Conservation (phyloP, 2,329 filamentous ascomycete genomes). For the Diaporthe vaccinii region DNA sequence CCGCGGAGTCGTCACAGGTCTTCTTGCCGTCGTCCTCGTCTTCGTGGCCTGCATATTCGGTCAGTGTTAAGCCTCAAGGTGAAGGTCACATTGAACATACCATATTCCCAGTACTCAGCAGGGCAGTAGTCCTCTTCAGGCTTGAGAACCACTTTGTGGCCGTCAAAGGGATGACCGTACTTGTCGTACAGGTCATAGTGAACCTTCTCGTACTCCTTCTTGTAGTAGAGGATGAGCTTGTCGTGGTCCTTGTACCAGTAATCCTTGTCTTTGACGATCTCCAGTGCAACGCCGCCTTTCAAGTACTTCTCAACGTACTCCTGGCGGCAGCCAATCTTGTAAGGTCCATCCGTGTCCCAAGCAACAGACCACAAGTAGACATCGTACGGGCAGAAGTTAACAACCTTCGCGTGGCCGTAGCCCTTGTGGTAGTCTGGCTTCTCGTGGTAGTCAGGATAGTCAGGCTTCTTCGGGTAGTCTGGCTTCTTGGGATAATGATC, state of each 20-base stretch:
- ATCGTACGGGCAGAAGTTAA: slow-evolving; percentile 37
- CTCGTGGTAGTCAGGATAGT: neutral
- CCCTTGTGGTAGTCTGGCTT: neutral
- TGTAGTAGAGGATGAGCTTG: slow-evolving; percentile 39
- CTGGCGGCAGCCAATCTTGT: slow-evolving; percentile 36
- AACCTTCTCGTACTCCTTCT: slow-evolving; percentile 18
- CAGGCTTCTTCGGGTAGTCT: slow-evolving; percentile 21
- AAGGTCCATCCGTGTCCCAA: slow-evolving; percentile 36
- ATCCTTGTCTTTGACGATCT: slow-evolving; percentile 33
- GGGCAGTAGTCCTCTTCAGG: slow-evolving; percentile 34
- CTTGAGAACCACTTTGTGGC: slow-evolving; percentile 26
- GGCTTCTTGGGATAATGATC: slow-evolving; percentile 8
- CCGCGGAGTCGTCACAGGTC: slow-evolving; percentile 21
- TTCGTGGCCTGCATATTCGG: neutral
- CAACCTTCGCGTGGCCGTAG: slow-evolving; percentile 33
- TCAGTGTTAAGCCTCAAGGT: neutral
- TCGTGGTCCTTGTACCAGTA: slow-evolving; percentile 28
- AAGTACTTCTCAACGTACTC: slow-evolving; percentile 36
- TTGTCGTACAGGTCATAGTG: slow-evolving; percentile 37
- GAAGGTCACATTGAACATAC: neutral
- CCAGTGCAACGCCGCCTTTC: slow-evolving; percentile 34
- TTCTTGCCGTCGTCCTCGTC: slow-evolving; percentile 31
- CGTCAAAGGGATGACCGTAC: slow-evolving; percentile 35
- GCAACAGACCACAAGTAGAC: slow-evolving; percentile 39
- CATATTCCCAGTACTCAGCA: slow-evolving; percentile 29